Base-by-base conservation (phyloP, 2,329 filamentous ascomycete genomes). In the Anisogramma anomala region DNA sequence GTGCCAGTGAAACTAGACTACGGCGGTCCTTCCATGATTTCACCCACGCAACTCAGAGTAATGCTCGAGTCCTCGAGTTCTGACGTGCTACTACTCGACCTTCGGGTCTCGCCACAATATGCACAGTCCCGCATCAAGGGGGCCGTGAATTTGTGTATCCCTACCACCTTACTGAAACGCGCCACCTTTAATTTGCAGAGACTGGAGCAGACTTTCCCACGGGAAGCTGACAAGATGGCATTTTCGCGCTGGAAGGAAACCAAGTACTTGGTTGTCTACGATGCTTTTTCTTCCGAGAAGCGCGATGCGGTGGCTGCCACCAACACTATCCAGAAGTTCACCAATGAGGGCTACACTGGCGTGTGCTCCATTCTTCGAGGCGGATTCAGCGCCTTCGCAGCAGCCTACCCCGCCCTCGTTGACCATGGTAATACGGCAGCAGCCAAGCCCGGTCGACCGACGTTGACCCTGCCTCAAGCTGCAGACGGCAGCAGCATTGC, bases 271-370 rank as follows among this genome's bases (percentile, higher is more conserved):
- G 70, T 96, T 27, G 85, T 94, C 0, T 96, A 96, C 54, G 91
- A 96, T 57, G 73, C 77, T 13, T 74, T 72, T 40, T 91, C 88
- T 0, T 67, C 74, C 1, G 79, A 88, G 42, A 71, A 81, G 55
- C 85, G 87, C 49, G 91, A 98, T 58, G 84, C 88, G 1, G 65
- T 74, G 2, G 77, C 82, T 4, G 82, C 87, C 19, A 67, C 85
- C 50, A 94, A 94, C 58, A 93, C 91, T 48, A 72, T 95, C 18
- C 94, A 88, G 59, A 98, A 98, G 56, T 98, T 98, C 53, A 77
- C 77, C 1, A 79, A 72, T 39, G 88, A 94, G 59, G 85, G 84
- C 1, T 96, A 84, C 69, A 62, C 67, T 1, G 89, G 88, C 10
- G 69, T 72, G 3, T 74, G 79, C 0, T 80, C 77, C 54, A 81